Conservation (phyloP, 2,329 filamentous ascomycete species). For the Trichoderma semiorbis region DNA sequence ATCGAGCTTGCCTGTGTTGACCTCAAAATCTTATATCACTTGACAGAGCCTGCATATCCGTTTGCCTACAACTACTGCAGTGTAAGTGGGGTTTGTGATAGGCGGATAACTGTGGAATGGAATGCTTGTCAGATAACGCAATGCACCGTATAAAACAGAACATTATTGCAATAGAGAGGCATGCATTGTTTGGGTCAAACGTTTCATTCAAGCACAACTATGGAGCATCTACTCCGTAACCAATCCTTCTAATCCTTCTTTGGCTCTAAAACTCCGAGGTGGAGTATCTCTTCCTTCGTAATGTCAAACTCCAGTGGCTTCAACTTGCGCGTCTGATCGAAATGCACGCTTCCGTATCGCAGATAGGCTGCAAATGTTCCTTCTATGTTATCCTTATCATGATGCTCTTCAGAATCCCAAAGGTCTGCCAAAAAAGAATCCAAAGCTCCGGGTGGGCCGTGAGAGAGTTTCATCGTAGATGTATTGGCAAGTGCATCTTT, state of each 20-base stretch:
- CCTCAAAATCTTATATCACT: not conserved
- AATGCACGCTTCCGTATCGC: constrained; percentile 34
- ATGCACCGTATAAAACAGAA: not conserved
- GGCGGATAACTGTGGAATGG: not conserved
- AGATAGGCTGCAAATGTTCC: constrained; percentile 37
- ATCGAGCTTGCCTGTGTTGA: not conserved
- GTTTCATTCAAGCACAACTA: not conserved
- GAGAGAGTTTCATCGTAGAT: constrained; percentile 35
- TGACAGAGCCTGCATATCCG: not conserved
- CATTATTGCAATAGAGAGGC: not conserved
- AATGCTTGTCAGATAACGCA: not conserved
- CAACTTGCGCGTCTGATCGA: constrained; percentile 32
- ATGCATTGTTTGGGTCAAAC: not conserved
- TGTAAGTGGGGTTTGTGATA: not conserved
- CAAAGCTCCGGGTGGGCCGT: constrained; percentile 28
- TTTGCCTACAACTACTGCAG: not conserved
- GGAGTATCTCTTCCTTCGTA: not conserved
- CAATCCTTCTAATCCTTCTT: not conserved
- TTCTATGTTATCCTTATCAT: constrained; percentile 29
- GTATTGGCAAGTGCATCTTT: constrained; percentile 32
- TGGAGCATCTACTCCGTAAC: not conserved
- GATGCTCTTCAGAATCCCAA: constrained; percentile 32
- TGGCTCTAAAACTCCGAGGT: not conserved
- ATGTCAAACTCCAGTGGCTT: not conserved
- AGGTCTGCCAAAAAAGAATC: constrained; percentile 27